These are phyloP conservation scores for Scortechinia acanthostroma DNA, from an alignment of 2,329 filamentous ascomycete species.

Conservation along the genomic window DNA sequence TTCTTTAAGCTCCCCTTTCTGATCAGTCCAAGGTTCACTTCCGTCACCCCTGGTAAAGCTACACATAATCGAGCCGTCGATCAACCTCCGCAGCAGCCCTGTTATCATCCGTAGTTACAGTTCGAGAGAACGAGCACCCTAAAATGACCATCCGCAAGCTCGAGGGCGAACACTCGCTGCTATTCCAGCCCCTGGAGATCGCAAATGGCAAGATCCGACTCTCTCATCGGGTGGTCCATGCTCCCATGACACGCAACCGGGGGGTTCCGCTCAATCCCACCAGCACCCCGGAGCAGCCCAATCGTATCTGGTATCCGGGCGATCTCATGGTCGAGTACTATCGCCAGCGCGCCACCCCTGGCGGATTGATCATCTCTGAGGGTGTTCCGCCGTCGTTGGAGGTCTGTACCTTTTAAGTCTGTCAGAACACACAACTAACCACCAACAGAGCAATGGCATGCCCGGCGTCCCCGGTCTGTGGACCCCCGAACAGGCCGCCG, in stretches of 20 bases:
- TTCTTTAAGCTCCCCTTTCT: too few species aligned
- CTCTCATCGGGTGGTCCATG: constrained; percentile 39
- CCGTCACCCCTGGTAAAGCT: too few species aligned
- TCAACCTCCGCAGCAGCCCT: too few species aligned
- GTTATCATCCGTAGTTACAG: too few species aligned
- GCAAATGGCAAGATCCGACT: constrained; percentile 33
- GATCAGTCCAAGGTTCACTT: too few species aligned
- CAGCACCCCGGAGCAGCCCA: constrained; percentile 34
- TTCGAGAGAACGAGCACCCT: too few species aligned
- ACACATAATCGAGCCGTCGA: too few species aligned
- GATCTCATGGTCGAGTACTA: constrained; percentile 33
- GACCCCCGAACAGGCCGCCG: constrained; percentile 39
- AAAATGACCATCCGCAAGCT: too few species aligned
- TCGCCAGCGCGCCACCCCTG: constrained; percentile 26
- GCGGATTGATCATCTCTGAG: constrained; percentile 33
- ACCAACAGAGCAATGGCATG: constrained; percentile 13
- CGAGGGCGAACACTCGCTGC: too few species aligned
- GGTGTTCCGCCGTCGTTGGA: constrained; percentile 36
- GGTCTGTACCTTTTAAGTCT: constrained; percentile 7
- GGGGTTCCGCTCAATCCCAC: constrained; percentile 31
- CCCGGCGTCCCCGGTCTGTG: constrained; percentile 50
- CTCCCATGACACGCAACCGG: constrained; percentile 43
- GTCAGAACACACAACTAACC: neutral
- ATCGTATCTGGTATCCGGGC: constrained; percentile 37
- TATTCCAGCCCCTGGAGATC: constrained; percentile 22